Conservation (phyloP, 805 yeast genomes). For the Lipomyces oligophaga region DNA sequence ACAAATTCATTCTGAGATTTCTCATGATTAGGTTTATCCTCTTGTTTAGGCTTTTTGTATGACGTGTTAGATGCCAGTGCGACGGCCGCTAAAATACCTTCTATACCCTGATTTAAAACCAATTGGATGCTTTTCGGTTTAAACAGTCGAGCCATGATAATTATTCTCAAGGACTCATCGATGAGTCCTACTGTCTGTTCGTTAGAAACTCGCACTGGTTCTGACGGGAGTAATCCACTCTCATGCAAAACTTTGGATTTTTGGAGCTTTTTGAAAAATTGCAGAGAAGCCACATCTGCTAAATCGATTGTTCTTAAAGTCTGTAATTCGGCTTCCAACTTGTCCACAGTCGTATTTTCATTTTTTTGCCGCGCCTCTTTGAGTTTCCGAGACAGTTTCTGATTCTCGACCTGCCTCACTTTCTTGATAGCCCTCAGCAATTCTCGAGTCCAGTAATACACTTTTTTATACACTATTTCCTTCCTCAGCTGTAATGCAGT, state of each 20-base stretch:
- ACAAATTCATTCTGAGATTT: not conserved
- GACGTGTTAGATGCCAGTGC: constrained; percentile 22
- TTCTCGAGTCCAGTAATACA: constrained; percentile 32
- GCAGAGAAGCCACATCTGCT: constrained; percentile 23
- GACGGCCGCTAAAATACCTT: constrained; percentile 16
- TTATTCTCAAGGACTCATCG: constrained; percentile 13
- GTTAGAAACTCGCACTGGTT: constrained; percentile 5
- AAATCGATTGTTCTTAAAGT: constrained; percentile 28
- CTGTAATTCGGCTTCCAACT: constrained; percentile 29
- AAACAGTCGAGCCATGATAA: constrained; percentile 31
- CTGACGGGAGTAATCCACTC: constrained; percentile 13
- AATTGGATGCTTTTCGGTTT: constrained; percentile 25
- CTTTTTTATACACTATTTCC: constrained; percentile 35
- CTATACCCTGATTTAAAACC: constrained; percentile 11
- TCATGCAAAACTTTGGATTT: constrained; percentile 10
- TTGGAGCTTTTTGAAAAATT: constrained; percentile 14
- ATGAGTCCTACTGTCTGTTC: not conserved
- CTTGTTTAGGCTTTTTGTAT: not conserved
- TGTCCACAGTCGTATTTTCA: constrained; percentile 17
- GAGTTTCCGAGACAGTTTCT: constrained; percentile 36
- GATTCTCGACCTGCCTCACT: constrained; percentile 35
- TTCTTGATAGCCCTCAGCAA: constrained; percentile 36
- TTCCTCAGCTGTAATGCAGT: constrained; percentile 27
- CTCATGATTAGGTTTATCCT: constrained; percentile 1
- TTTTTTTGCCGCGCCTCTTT: constrained; percentile 23